Percentiles rank a stretch among this genome's conserved stretches.
phyloP scores from a whole-genome alignment of 2,329 filamentous ascomycete species.

The Colletotrichum tamarilloi region DNA sequence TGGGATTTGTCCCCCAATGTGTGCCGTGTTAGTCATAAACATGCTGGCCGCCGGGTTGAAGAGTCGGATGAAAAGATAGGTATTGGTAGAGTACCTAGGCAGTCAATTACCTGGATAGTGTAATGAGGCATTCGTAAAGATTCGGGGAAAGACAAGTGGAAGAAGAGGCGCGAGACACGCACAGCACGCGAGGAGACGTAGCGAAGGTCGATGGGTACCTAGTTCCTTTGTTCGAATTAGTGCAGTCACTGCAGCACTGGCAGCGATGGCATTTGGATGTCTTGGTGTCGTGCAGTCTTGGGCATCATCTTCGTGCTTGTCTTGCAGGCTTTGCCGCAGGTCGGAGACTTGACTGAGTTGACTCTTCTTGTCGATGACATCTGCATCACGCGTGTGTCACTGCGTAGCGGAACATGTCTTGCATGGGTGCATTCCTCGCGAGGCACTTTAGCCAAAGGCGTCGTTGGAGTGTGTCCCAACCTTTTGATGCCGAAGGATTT shows the following conservation, averaged over 20 bases:
- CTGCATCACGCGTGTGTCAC: neutral
- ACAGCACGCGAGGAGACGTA: conserved; percentile 7
- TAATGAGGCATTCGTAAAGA: neutral
- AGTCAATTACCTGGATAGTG: too few species aligned
- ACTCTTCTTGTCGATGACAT: neutral
- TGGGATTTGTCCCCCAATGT: neutral
- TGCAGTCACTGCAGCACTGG: neutral
- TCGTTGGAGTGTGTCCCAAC: neutral
- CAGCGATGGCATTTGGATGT: neutral
- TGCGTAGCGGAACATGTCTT: neutral
- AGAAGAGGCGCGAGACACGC: neutral
- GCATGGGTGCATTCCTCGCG: neutral
- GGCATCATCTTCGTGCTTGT: neutral
- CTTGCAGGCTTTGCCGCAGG: neutral
- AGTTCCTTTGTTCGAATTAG: conserved; percentile 18
- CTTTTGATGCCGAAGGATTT: neutral
- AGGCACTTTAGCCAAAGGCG: neutral
- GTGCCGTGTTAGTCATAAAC: neutral
- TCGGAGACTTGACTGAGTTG: neutral
- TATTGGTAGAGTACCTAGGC: neutral
- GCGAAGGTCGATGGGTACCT: neutral
- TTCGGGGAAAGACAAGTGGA: neutral
- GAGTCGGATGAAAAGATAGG: neutral
- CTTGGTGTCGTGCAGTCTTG: neutral
- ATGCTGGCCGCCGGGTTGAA: neutral